Base-by-base conservation (phyloP, 2,329 filamentous ascomycete genomes). In the Pestalotiopsis sp. region DNA sequence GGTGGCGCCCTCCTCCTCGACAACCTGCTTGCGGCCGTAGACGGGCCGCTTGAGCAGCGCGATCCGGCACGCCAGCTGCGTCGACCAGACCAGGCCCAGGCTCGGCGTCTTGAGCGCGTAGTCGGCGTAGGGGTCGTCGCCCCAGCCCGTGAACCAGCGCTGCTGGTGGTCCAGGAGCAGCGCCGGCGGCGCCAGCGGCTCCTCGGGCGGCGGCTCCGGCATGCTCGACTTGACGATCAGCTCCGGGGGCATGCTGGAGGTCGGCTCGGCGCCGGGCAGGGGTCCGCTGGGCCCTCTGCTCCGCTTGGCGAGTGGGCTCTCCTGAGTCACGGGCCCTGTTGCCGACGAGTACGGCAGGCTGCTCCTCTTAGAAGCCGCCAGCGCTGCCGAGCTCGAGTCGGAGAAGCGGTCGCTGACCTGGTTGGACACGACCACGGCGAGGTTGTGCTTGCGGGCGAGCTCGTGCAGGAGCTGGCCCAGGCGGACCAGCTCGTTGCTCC, bases 91-190 rank as follows among this genome's bases (percentile, higher is more conserved):
- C 7, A 97, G 85, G 0, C 95, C 95, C 27, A 98, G 82, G 6
- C 93, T 93, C 0, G 95, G 95, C 0, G 93, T 97, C 81, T 98
- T 98, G 67, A 92, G 81, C 31, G 82, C 80, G 63, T 82, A 78
- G 25, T 81, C 76, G 23, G 82, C 79, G 31, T 80, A 75, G 17
- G 86, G 82, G 68, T 90, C 85, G 78, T 97, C 93, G 25, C 95
- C 94, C 95, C 96, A 98, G 71, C 96, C 95, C 3, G 95, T 97
- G 81, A 98, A 97, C 89, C 95, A 98, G 58, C 93, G 88, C 79
- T 98, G 94, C 80, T 98, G 95, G 80, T 98, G 93, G 74, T 97
- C 91, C 9, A 98, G 87, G 39, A 89, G 87, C 49, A 98, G 84
- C 0, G 91, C 88, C 13, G 86, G 80, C 0, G 82, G 82, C 14